Conservation (phyloP, 306 rosid species). For the Casuarina glauca region DNA sequence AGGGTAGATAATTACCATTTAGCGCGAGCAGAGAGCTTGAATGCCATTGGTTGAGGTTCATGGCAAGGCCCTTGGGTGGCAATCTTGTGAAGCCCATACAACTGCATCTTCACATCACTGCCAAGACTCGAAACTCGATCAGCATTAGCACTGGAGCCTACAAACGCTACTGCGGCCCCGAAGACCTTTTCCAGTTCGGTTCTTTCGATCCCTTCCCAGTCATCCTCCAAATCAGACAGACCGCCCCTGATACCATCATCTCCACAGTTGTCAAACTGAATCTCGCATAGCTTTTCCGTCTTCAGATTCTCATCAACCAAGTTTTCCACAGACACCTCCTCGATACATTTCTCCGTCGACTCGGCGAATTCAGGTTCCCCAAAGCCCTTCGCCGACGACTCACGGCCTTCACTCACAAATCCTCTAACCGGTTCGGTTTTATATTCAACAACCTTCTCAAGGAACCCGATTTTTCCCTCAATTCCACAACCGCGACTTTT, state of each 20-base stretch:
- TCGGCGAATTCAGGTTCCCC: slow-evolving; percentile 29
- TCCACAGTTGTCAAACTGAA: slow-evolving; percentile 21
- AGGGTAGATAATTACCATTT: slow-evolving; percentile 51
- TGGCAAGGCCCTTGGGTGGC: slow-evolving; percentile 73
- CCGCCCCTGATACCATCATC: slow-evolving; percentile 15
- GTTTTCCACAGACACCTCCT: slow-evolving; percentile 7
- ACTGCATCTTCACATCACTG: slow-evolving; percentile 50
- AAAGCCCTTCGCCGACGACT: slow-evolving; percentile 21
- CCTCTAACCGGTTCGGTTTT: slow-evolving; percentile 22
- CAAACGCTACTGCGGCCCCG: slow-evolving; percentile 54
- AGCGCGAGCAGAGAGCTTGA: slow-evolving; percentile 67
- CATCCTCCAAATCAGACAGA: slow-evolving; percentile 53
- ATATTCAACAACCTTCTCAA: slow-evolving; percentile 38
- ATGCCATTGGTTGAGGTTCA: slow-evolving; percentile 63
- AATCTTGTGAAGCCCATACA: slow-evolving; percentile 64
- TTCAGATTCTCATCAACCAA: slow-evolving; percentile 28
- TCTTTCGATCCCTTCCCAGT: slow-evolving; percentile 82
- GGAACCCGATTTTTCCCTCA: slow-evolving; percentile 32
- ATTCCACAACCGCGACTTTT: slow-evolving; percentile 28
- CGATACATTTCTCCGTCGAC: slow-evolving; percentile 29
- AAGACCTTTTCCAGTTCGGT: slow-evolving; percentile 67
- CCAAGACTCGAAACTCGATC: slow-evolving; percentile 33
- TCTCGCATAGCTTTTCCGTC: slow-evolving; percentile 15
- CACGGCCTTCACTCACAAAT: slow-evolving; percentile 18
- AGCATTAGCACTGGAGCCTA: slow-evolving; percentile 37